Evolutionary conservation across 2,329 filamentous ascomycete genomes (phyloP).

Genomic region (Clonostachys rhizophaga): DNA sequence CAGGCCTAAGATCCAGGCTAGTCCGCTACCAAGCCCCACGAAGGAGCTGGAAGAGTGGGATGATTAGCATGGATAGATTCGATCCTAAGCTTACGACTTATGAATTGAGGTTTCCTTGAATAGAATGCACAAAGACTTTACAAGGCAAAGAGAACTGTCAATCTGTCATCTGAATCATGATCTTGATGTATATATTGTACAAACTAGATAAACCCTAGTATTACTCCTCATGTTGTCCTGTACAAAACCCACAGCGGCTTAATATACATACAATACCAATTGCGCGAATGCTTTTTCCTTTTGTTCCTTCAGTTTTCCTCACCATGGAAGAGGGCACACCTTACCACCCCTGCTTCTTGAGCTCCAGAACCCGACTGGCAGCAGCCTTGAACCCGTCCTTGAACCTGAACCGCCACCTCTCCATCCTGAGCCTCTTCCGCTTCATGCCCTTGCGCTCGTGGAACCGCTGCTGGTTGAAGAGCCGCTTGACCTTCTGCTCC

Average conservation of each 20-base stretch:
- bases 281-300: not conserved
- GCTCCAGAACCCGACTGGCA: slow-evolving; percentile 59
- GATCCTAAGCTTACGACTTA: no score
- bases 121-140: no score
- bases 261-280: not conserved
- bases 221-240: not conserved
- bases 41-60: slow-evolving; percentile 13
- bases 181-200: not conserved
- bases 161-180: not conserved
- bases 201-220: not conserved
- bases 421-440: slow-evolving; percentile 67
- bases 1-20: slow-evolving; percentile 73
- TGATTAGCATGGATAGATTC: no score
- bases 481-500: slow-evolving; percentile 52
- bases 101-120: no score
- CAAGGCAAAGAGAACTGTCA: no score
- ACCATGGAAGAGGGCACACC: not conserved
- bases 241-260: not conserved
- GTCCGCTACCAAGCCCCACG: slow-evolving; percentile 55
- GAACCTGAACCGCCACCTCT: slow-evolving; percentile 68
- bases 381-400: slow-evolving; percentile 62
- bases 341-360: slow-evolving; percentile 77
- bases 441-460: slow-evolving; percentile 74
- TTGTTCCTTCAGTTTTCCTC: slow-evolving; percentile 3
- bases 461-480: slow-evolving; percentile 57